Base-by-base conservation (phyloP, 73 alveolate genomes). In the Halteria grandinella region DNA sequence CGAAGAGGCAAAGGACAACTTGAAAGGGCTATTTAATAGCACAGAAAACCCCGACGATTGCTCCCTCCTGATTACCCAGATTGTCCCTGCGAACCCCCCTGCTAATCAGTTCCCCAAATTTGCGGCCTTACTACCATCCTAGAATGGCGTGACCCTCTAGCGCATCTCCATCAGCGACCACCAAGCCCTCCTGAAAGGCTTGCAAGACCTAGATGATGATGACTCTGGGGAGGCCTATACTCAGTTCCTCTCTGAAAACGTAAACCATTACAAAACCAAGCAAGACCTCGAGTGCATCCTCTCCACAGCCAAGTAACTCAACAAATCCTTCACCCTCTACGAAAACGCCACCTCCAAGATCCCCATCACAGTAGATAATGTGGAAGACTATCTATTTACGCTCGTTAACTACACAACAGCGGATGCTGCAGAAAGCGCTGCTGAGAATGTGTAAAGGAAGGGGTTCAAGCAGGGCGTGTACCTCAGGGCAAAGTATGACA, bases 141-240 rank as follows among this genome's bases (percentile, higher is more conserved):
- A n/a, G n/a, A n/a, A n/a, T n/a, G n/a, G n/a, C n/a, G n/a, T n/a
- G n/a, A n/a, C n/a, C n/a, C n/a, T n/a, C n/a, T n/a, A n/a, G n/a
- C n/a, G n/a, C n/a, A n/a, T n/a, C n/a, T n/a, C n/a, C n/a, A n/a
- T 60, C 7, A 60, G 43, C 17, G 77, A 60, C 14, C 10, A 40
- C 8, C 20, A 40, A 1, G 43, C 37, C 23, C 34, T 1, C 11
- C 29, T 40, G 25, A 60, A 60, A 60, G 77, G 43, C 37, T 15
- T 60, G 44, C 37, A 29, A 37, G 77, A 60, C 8, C 43, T 60
- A 40, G 77, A 60, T 15, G 45, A 17, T 15, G 58, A 60, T 8
- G 17, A 21, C 3, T 49, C 24, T 15, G 59, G 59, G 1, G 24
- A 18, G 37, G 10, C 25, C 6, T n/a, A n/a, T n/a, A n/a, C n/a